phyloP scores from a whole-genome alignment of 73 alveolate genomes.

The Paramecium biaurelia region DNA sequence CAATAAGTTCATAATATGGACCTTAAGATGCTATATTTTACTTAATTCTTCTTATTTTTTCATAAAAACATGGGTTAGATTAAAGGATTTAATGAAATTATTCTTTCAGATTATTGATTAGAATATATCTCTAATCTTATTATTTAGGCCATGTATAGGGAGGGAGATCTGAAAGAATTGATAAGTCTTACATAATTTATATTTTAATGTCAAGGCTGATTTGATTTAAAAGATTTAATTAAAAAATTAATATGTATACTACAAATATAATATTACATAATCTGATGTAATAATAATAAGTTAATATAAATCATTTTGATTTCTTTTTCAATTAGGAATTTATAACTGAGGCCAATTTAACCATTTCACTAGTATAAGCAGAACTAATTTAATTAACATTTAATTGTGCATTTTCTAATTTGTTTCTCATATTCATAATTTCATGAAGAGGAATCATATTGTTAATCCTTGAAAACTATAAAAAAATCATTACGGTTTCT shows the following conservation, averaged over 20 bases:
- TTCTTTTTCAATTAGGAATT: conserved; percentile 14
- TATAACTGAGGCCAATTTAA: conserved; percentile 14
- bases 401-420: not conserved
- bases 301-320: not conserved
- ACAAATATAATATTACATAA: not conserved
- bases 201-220: not conserved
- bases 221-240: not conserved
- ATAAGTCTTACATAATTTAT: not conserved
- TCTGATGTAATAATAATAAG: not conserved
- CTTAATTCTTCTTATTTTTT: not conserved
- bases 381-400: not conserved
- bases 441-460: conserved; percentile 27
- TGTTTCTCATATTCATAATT: conserved; percentile 18
- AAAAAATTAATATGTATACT: not conserved
- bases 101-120: not conserved
- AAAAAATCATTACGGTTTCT: not conserved
- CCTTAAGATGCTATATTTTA: not conserved
- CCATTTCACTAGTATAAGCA: conserved; percentile 39
- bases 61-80: not conserved
- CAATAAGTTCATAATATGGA: not conserved
- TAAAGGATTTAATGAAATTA: not conserved
- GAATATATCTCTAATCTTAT: not conserved
- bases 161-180: not conserved
- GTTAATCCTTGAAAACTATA: not conserved
- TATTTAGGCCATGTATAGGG: not conserved